Base-by-base conservation (phyloP, 176 grass and related monocot genomes). In the Ananas comosus region DNA sequence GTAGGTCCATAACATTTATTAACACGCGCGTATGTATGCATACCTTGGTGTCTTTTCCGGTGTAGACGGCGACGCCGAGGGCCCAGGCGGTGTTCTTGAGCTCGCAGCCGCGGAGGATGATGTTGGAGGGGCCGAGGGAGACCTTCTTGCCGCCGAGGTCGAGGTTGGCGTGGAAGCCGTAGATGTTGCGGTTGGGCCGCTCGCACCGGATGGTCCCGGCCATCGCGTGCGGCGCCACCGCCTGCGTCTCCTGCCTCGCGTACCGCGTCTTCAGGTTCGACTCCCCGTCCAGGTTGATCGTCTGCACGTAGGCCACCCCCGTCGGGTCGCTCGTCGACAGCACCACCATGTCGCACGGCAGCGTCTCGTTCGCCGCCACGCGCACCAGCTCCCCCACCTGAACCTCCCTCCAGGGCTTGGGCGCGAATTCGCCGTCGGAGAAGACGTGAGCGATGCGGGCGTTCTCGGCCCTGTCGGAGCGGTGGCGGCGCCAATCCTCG, bases 201-300 rank as follows among this genome's bases (percentile, higher is more conserved):
- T 99, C 94, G 80, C 89, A 93, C 47, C 74, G 81, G 74, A 99
- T 93, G 22, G 90, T 49, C 25, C 89, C 89, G 0, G 76, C 49
- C 51, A 84, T 68, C 18, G 66, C 50, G 68, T 83, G 75, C 1
- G 82, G 63, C 56, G 74, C 68, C 21, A 70, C 74, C 3, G 80
- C 33, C 54, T 85, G 69, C 1, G 82, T 93, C 78, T 97, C 94
- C 53, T 90, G 94, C 82, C 84, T 92, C 21, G 94, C 89, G 65
- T 93, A 93, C 10, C 94, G 82, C 3, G 84, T 93, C 80, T 99
- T 99, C 69, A 99, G 87, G 56, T 99, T 99, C 64, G 94, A 99
- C 82, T 99, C 94, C 48, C 94, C 94, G 66, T 99, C 94, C 11
- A 99, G 89, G 79, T 99, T 99, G 77, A 90, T 93, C 59, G 94